Evolutionary conservation across 1,284 basidiomycete species (phyloP).

Genomic region (Sporisorium exsertum): DNA sequence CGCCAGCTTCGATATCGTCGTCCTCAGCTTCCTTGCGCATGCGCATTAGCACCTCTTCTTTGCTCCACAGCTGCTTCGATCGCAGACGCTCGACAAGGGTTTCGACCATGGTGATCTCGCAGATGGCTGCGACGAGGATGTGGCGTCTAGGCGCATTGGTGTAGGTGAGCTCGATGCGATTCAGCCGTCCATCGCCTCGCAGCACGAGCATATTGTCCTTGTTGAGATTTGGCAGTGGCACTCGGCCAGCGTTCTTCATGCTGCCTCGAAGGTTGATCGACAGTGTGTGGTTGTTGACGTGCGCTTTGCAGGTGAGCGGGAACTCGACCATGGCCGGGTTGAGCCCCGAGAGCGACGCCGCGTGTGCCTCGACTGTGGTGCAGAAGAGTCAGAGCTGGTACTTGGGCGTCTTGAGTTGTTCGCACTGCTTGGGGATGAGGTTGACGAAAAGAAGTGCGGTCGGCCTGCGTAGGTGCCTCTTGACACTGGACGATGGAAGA

Average conservation of each 20-base stretch:
- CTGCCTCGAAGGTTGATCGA: conserved; percentile 60
- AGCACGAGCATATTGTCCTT: conserved; percentile 47
- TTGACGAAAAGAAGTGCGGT: conserved; percentile 50
- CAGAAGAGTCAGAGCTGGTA: conserved; percentile 60
- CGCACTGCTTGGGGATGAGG: conserved; percentile 34
- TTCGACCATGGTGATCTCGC: conserved; percentile 49
- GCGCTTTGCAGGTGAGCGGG: conserved; percentile 61
- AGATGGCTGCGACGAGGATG: conserved; percentile 56
- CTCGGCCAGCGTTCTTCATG: conserved; percentile 61
- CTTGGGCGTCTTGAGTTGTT: conserved; percentile 28
- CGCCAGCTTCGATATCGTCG: too few species aligned
- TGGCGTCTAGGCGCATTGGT: conserved; percentile 51
- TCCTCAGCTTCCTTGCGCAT: conserved; percentile 60
- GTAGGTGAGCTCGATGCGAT: conserved; percentile 63
- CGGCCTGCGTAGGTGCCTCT: conserved; percentile 52
- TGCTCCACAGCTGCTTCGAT: conserved; percentile 46
- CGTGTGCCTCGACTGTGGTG: conserved; percentile 56
- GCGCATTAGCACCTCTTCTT: conserved; percentile 56
- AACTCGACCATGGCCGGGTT: conserved; percentile 58
- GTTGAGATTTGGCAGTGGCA: conserved; percentile 65
- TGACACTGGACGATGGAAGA: conserved; percentile 45
- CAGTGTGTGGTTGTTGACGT: conserved; percentile 54
- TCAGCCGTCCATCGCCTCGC: conserved; percentile 26
- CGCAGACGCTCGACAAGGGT: conserved; percentile 53
- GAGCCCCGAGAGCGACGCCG: conserved; percentile 42